Conservation (phyloP, 1,284 basidiomycete species). For the Sphagnurus paluster region DNA sequence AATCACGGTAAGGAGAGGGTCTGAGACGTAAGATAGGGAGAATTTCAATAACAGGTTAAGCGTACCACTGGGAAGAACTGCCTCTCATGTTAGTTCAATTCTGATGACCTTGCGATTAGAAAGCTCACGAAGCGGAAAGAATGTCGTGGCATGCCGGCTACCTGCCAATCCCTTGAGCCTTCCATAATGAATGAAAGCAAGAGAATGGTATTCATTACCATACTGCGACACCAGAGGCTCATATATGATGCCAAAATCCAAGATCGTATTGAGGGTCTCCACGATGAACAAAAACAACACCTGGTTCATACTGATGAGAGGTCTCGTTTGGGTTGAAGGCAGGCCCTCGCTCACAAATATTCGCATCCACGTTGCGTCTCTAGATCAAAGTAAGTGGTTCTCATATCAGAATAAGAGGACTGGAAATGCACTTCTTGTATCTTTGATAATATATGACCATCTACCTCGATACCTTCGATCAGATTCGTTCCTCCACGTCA, state of each 20-base stretch:
- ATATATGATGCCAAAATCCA: slow-evolving; percentile 25
- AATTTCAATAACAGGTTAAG: background rate
- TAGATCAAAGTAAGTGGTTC: background rate
- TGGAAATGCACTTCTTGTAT: slow-evolving; percentile 17
- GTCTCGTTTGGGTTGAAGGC: background rate
- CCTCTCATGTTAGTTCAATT: background rate
- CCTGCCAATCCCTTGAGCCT: slow-evolving; percentile 8
- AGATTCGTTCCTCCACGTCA: background rate
- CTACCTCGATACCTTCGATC: slow-evolving; percentile 4
- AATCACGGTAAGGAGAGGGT: slow-evolving; percentile 29
- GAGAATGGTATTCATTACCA: slow-evolving; percentile 14
- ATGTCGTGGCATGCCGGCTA: slow-evolving; percentile 24
- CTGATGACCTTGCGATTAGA: background rate
- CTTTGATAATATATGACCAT: slow-evolving; percentile 19
- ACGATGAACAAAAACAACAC: slow-evolving; percentile 25
- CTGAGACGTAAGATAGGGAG: slow-evolving; percentile 10
- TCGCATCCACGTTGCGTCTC: slow-evolving; percentile 15
- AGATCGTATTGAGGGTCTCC: slow-evolving; percentile 27
- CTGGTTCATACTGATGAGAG: slow-evolving; percentile 12
- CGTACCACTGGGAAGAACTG: slow-evolving; percentile 28
- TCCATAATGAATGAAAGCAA: background rate
- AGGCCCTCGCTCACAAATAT: slow-evolving; percentile 16
- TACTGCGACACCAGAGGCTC: slow-evolving; percentile 27
- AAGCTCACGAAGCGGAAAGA: slow-evolving; percentile 27
- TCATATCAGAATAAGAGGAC: background rate